phyloP scores from a whole-genome alignment of 75 land plant genomes.

The Selaginella moellendorffii region DNA sequence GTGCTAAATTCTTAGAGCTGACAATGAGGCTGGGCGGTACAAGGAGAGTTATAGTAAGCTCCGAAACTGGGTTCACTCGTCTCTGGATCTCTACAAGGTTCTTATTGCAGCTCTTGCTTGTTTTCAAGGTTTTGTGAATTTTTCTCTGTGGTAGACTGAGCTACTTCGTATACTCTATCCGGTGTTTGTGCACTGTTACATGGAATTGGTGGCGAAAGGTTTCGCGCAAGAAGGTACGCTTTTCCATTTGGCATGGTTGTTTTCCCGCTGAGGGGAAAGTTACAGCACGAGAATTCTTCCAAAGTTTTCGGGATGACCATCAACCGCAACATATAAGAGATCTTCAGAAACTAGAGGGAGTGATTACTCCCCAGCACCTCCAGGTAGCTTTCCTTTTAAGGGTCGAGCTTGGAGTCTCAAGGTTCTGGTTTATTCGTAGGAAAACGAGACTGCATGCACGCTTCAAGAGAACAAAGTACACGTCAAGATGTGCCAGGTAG shows the following conservation, averaged over 20 bases:
- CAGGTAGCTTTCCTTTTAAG: slow-evolving; percentile 66
- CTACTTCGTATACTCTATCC: slow-evolving; percentile 89
- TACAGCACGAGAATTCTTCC: slow-evolving; percentile 77
- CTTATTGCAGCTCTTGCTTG: background rate
- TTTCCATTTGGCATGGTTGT: background rate
- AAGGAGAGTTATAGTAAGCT: slow-evolving; percentile 73
- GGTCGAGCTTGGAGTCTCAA: slow-evolving; percentile 14
- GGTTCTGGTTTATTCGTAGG: slow-evolving; percentile 33
- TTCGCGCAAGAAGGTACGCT: slow-evolving; percentile 70
- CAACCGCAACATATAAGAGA: slow-evolving; percentile 69
- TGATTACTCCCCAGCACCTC: slow-evolving; percentile 78
- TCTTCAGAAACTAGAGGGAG: slow-evolving; percentile 82
- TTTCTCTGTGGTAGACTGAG: no score
- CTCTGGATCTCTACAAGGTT: slow-evolving; percentile 80
- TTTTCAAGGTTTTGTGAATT: no score
- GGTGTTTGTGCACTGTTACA: slow-evolving; percentile 79
- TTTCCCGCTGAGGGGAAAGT: no score
- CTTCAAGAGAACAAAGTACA: slow-evolving; percentile 67
- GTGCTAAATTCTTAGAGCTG: slow-evolving; percentile 27
- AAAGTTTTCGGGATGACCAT: slow-evolving; percentile 86
- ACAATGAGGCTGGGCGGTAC: slow-evolving; percentile 43
- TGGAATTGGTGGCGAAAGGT: slow-evolving; percentile 85
- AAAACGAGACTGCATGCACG: slow-evolving; percentile 76
- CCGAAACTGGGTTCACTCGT: slow-evolving; percentile 70
- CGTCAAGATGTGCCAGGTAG: slow-evolving; percentile 79